phyloP scores from a whole-genome alignment of 2,329 filamentous ascomycete genomes.

The Fusarium longipes region DNA sequence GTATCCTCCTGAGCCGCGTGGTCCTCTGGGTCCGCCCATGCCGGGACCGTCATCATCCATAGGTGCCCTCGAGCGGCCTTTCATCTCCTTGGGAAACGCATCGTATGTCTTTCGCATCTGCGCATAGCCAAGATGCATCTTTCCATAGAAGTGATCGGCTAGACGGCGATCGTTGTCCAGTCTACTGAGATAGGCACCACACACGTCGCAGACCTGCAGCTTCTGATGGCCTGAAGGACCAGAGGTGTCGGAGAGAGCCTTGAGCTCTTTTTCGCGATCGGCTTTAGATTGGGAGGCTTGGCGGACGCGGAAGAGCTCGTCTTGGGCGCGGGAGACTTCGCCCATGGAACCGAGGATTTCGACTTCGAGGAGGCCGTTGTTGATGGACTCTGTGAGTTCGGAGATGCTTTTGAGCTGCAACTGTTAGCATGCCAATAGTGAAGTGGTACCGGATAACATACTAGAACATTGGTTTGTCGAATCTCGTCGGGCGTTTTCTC shows the following conservation, averaged over 20 bases:
- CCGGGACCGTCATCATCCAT: conserved; percentile 61
- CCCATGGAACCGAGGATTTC: conserved; percentile 85
- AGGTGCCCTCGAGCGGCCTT: conserved; percentile 72
- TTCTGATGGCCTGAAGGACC: conserved; percentile 97
- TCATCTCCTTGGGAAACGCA: conserved; percentile 86
- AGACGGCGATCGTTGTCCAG: conserved; percentile 94
- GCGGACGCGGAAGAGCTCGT: conserved; percentile 88
- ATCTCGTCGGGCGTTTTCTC: conserved; percentile 99
- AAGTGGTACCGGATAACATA: conserved; percentile 45
- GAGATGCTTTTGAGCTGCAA: conserved; percentile 79
- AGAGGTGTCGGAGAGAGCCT: conserved; percentile 88
- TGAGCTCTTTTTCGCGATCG: conserved; percentile 87
- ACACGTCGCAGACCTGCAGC: conserved; percentile 97
- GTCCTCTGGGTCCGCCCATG: conserved; percentile 62
- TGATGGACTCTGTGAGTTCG: conserved; percentile 81
- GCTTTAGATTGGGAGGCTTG: conserved; percentile 83
- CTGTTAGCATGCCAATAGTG: conserved; percentile 17
- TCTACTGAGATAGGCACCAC: conserved; percentile 90
- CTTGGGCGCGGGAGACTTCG: conserved; percentile 82
- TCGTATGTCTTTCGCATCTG: conserved; percentile 97
- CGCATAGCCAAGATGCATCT: conserved; percentile 98
- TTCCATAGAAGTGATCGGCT: conserved; percentile 98
- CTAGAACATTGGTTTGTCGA: conserved; percentile 87
- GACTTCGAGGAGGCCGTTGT: conserved; percentile 85
- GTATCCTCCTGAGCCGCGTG: conserved; percentile 66